Evolutionary conservation across 2,329 filamentous ascomycete genomes (phyloP).

Genomic region (Colletotrichum chlorophyti): DNA sequence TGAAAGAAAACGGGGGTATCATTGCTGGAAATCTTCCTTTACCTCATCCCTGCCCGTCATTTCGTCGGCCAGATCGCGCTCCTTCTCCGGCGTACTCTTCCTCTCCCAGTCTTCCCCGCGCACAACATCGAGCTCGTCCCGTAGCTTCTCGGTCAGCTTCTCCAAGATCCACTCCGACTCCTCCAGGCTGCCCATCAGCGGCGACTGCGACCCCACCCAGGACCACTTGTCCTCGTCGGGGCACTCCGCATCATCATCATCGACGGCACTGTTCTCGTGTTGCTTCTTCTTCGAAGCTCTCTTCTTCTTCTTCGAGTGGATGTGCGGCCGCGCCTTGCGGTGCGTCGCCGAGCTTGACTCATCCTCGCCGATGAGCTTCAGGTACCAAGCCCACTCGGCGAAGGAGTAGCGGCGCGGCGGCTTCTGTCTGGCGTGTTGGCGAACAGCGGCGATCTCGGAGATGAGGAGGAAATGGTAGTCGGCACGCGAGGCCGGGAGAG

Average conservation of each 20-base stretch:
- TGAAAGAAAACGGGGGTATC: constrained; percentile 1
- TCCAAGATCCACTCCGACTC: constrained; percentile 80
- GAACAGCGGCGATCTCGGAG: constrained; percentile 72
- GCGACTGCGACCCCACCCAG: constrained; percentile 74
- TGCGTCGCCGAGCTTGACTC: constrained; percentile 59
- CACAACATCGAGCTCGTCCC: constrained; percentile 55
- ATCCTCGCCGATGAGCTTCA: constrained; percentile 76
- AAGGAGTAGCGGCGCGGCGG: constrained; percentile 75
- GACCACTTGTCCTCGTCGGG: constrained; percentile 63
- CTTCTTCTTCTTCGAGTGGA: constrained; percentile 26
- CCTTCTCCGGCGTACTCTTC: constrained; percentile 37
- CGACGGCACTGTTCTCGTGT: constrained; percentile 21
- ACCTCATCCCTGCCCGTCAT: constrained; percentile 27
- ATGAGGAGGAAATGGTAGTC: constrained; percentile 72
- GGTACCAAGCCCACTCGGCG: constrained; percentile 87
- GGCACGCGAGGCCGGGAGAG: constrained; percentile 35
- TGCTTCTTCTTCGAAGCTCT: constrained; percentile 30
- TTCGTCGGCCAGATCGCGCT: constrained; percentile 53
- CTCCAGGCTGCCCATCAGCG: constrained; percentile 71
- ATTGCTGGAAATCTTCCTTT: neutral
- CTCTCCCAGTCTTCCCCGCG: constrained; percentile 22
- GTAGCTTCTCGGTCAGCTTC: constrained; percentile 63
- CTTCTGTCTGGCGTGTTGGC: constrained; percentile 64
- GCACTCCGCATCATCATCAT: constrained; percentile 11
- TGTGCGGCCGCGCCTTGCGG: constrained; percentile 43